These are phyloP conservation scores for Penicillium aurantiogriseum DNA, from an alignment of 2,329 filamentous ascomycete species.

Conservation along the genomic window DNA sequence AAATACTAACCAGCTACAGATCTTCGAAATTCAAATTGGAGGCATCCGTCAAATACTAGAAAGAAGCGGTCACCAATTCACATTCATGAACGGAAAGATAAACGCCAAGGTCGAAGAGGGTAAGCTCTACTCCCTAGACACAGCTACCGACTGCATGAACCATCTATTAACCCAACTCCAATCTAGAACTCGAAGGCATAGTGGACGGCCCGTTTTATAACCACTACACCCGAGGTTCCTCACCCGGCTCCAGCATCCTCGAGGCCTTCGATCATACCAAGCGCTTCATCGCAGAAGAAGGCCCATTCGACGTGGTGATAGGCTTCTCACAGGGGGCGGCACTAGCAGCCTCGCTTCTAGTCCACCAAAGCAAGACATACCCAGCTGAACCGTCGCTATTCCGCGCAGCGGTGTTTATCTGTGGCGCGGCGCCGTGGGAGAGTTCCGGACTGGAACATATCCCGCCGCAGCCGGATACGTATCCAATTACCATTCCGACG, in stretches of 20 bases:
- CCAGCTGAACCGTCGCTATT: slow-evolving; percentile 26
- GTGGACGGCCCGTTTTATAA: slow-evolving; percentile 34
- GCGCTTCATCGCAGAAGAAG: slow-evolving; percentile 22
- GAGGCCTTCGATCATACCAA: slow-evolving; percentile 29
- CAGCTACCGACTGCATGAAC: not conserved
- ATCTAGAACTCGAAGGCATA: slow-evolving; percentile 31
- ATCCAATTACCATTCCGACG: slow-evolving; percentile 36
- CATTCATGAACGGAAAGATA: slow-evolving; percentile 30
- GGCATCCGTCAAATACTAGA: slow-evolving; percentile 30
- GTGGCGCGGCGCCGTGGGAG: slow-evolving; percentile 28
- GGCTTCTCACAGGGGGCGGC: slow-evolving; percentile 36
- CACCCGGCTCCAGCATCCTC: slow-evolving; percentile 24
- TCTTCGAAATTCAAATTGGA: slow-evolving; percentile 37
- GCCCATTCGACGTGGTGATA: slow-evolving; percentile 35
- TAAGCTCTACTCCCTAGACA: slow-evolving; percentile 8
- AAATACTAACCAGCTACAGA: slow-evolving; percentile 18
- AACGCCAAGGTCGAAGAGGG: slow-evolving; percentile 28
- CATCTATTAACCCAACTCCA: not conserved
- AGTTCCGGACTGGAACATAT: slow-evolving; percentile 22
- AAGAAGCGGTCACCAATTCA: slow-evolving; percentile 30
- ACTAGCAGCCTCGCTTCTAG: slow-evolving; percentile 28
- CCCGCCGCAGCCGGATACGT: slow-evolving; percentile 12
- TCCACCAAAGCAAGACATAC: slow-evolving; percentile 23
- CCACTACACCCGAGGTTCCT: slow-evolving; percentile 28
- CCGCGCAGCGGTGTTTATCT: slow-evolving; percentile 34